phyloP scores from a whole-genome alignment of 805 yeast genomes.

The Teunomyces panamensis region DNA sequence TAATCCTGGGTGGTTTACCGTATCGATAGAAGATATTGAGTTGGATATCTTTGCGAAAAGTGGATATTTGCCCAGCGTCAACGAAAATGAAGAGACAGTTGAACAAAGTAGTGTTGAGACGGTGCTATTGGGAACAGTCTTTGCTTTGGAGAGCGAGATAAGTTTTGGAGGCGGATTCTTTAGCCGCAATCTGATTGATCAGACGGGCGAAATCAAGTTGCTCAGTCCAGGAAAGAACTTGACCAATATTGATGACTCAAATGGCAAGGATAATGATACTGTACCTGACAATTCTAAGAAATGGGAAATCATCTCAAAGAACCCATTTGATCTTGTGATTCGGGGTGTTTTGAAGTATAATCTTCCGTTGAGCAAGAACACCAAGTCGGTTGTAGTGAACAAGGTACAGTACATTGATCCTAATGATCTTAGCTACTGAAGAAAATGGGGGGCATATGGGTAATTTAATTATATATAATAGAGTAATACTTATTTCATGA shows the following conservation, averaged over 20 bases:
- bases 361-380: slow-evolving; percentile 55
- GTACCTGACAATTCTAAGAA: slow-evolving; percentile 45
- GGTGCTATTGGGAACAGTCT: slow-evolving; percentile 69
- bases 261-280: slow-evolving; percentile 12
- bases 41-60: slow-evolving; percentile 84
- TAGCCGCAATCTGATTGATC: slow-evolving; percentile 53
- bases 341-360: slow-evolving; percentile 79
- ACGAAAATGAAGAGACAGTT: neutral
- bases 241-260: slow-evolving; percentile 17
- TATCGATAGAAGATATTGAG: slow-evolving; percentile 62
- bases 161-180: slow-evolving; percentile 76
- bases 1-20: slow-evolving; percentile 82
- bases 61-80: slow-evolving; percentile 36
- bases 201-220: slow-evolving; percentile 68
- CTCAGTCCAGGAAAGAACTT: slow-evolving; percentile 63
- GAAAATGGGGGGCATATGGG: neutral
- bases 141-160: slow-evolving; percentile 66
- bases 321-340: slow-evolving; percentile 83
- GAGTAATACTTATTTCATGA: neutral
- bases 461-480: neutral
- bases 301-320: slow-evolving; percentile 72
- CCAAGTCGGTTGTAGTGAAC: slow-evolving; percentile 59
- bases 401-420: slow-evolving; percentile 60
- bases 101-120: slow-evolving; percentile 46
- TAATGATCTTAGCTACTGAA: neutral